These are phyloP conservation scores for Conringia planisiliqua DNA, from an alignment of 345 rosid genomes.

Conservation along the genomic window DNA sequence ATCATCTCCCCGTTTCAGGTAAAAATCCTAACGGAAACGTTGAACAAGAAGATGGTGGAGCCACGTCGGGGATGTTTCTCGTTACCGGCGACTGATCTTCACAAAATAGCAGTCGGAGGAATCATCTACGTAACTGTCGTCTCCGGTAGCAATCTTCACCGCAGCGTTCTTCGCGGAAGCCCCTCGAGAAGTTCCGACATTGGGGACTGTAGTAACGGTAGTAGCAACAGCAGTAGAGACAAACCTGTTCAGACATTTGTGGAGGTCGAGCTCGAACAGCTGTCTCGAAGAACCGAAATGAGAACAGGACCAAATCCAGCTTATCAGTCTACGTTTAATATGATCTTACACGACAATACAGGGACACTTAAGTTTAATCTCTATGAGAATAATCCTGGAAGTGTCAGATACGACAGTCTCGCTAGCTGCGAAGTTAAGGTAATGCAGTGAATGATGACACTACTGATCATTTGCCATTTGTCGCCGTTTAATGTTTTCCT, in stretches of 20 bases:
- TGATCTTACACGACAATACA: conserved; percentile 79
- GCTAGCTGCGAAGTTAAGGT: conserved; percentile 97
- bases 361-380: conserved; percentile 73
- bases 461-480: not conserved
- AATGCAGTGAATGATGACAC: not conserved
- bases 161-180: conserved; percentile 55
- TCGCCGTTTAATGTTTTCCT: not conserved
- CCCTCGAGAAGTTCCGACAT: conserved; percentile 53
- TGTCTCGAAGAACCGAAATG: conserved; percentile 67
- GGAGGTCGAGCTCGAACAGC: conserved; percentile 83
- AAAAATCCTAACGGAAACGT: conserved; percentile 70
- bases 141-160: conserved; percentile 66
- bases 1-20: conserved; percentile 40
- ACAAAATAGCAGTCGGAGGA: conserved; percentile 86
- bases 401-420: conserved; percentile 62
- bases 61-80: conserved; percentile 80
- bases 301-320: conserved; percentile 63
- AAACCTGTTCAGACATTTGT: conserved; percentile 75
- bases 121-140: conserved; percentile 66
- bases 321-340: conserved; percentile 86
- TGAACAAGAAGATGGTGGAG: conserved; percentile 91
- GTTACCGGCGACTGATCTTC: conserved; percentile 68
- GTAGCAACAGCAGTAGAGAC: conserved; percentile 33
- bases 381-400: conserved; percentile 55
- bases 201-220: conserved; percentile 35